These are phyloP conservation scores for Drechslerella dactyloides DNA, from an alignment of 2,329 filamentous ascomycete species.

Conservation along the genomic window DNA sequence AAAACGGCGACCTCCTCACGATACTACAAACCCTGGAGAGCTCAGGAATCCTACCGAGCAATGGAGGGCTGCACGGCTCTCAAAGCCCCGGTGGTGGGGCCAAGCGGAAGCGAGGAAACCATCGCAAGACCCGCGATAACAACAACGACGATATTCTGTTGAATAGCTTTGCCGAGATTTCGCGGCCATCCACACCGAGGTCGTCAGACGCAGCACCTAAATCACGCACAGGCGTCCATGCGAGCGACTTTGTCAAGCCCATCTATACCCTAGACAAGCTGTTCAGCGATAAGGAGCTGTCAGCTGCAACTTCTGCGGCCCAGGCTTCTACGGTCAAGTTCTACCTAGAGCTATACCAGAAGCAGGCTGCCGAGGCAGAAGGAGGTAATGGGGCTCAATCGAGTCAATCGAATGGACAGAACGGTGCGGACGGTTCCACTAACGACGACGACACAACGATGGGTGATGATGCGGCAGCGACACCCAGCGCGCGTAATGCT, in stretches of 20 bases:
- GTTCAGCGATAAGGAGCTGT: slow-evolving; percentile 47
- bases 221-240: slow-evolving; percentile 36
- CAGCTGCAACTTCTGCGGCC: slow-evolving; percentile 31
- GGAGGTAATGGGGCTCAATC: slow-evolving; percentile 1
- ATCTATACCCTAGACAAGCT: slow-evolving; percentile 49
- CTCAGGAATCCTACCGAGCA: slow-evolving; percentile 31
- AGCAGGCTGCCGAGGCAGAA: slow-evolving; percentile 14
- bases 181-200: slow-evolving; percentile 47
- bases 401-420: slow-evolving; percentile 32
- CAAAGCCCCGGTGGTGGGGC: slow-evolving; percentile 50
- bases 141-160: slow-evolving; percentile 38
- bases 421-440: slow-evolving; percentile 11
- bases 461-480: slow-evolving; percentile 25
- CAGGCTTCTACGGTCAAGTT: slow-evolving; percentile 38
- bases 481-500: slow-evolving; percentile 22
- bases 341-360: slow-evolving; percentile 23
- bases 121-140: slow-evolving; percentile 48
- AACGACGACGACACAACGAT: slow-evolving; percentile 26
- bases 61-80: slow-evolving; percentile 35
- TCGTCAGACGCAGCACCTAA: slow-evolving; percentile 25
- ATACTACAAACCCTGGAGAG: slow-evolving; percentile 41
- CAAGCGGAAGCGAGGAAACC: slow-evolving; percentile 50
- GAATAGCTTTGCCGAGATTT: slow-evolving; percentile 36
- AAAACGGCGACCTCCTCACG: slow-evolving; percentile 38
- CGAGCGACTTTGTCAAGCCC: slow-evolving; percentile 46